Evolutionary conservation across 495 filamentous ascomycete species (phyloP).

Genomic region (Penicillium pulvis): DNA sequence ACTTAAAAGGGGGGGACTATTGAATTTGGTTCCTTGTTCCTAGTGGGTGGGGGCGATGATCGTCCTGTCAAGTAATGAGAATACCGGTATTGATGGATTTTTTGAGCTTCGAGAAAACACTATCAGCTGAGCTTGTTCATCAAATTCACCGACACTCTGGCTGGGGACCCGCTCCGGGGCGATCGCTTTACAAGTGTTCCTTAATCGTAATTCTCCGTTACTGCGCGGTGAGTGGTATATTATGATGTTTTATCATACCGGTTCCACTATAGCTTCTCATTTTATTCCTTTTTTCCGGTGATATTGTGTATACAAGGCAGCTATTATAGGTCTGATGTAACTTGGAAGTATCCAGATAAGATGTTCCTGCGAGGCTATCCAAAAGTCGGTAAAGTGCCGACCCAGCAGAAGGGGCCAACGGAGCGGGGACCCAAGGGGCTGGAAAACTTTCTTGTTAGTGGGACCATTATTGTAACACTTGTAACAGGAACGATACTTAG

Average conservation of each 20-base stretch:
- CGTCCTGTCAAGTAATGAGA: neutral
- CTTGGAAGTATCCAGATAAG: neutral
- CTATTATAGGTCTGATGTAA: neutral
- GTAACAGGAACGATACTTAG: constrained; percentile 19
- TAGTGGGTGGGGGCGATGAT: too few species aligned
- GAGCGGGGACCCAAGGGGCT: constrained; percentile 27
- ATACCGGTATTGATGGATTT: constrained; percentile 2
- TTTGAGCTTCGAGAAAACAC: constrained; percentile 25
- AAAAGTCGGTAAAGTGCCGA: constrained; percentile 35
- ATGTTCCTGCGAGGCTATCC: constrained; percentile 15
- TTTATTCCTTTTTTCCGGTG: too few species aligned
- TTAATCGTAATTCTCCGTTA: neutral
- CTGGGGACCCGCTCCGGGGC: constrained; percentile 22
- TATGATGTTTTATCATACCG: neutral
- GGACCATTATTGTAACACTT: constrained; percentile 23
- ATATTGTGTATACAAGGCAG: too few species aligned
- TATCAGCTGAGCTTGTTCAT: constrained; percentile 31
- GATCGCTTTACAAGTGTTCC: constrained; percentile 16
- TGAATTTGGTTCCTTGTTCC: constrained; percentile 6
- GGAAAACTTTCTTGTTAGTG: constrained; percentile 28
- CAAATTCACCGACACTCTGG: constrained; percentile 36
- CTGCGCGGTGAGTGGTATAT: neutral
- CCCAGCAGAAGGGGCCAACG: constrained; percentile 27
- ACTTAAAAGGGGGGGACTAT: constrained; percentile 7
- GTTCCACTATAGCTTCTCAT: neutral